These are phyloP conservation scores for Scytalidium sp. DNA, from an alignment of 2,329 filamentous ascomycete genomes.

Conservation along the genomic window DNA sequence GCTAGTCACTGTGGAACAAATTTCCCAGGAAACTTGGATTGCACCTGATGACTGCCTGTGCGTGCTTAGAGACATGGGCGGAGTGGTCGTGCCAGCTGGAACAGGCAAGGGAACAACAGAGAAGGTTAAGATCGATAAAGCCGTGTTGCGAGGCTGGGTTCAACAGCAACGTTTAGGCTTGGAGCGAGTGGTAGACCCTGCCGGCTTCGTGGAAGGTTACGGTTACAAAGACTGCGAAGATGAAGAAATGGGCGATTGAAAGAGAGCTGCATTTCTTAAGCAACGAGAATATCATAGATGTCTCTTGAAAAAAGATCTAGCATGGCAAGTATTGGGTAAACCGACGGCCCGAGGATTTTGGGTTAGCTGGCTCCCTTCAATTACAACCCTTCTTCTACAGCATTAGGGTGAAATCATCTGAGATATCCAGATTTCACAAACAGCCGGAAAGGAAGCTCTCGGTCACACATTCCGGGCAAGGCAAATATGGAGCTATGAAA, in stretches of 20 bases:
- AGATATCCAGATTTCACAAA: too few relatives aligned
- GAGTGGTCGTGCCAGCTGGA: conserved; percentile 59
- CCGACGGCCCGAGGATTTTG: too few relatives aligned
- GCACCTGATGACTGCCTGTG: conserved; percentile 77
- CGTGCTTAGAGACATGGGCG: conserved; percentile 73
- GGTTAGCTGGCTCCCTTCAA: too few relatives aligned
- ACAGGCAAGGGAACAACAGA: conserved; percentile 37
- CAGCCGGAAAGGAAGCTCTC: too few relatives aligned
- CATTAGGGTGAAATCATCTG: too few relatives aligned
- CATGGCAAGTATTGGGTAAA: too few relatives aligned
- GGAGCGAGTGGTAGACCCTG: conserved; percentile 65
- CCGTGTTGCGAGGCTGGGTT: conserved; percentile 59
- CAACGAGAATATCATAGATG: neutral
- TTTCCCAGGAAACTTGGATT: conserved; percentile 80
- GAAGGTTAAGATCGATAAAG: conserved; percentile 50
- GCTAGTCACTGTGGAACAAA: conserved; percentile 65
- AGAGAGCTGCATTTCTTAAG: neutral
- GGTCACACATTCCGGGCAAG: too few relatives aligned
- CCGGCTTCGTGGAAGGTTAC: conserved; percentile 71
- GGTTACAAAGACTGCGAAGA: conserved; percentile 42
- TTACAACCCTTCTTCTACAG: too few relatives aligned
- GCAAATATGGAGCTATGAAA: too few relatives aligned
- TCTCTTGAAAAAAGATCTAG: too few relatives aligned
- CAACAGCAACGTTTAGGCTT: conserved; percentile 70
- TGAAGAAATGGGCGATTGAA: conserved; percentile 28